Base-by-base conservation (phyloP, 2,329 filamentous ascomycete species). In the Penicillium sclerotiorum region DNA sequence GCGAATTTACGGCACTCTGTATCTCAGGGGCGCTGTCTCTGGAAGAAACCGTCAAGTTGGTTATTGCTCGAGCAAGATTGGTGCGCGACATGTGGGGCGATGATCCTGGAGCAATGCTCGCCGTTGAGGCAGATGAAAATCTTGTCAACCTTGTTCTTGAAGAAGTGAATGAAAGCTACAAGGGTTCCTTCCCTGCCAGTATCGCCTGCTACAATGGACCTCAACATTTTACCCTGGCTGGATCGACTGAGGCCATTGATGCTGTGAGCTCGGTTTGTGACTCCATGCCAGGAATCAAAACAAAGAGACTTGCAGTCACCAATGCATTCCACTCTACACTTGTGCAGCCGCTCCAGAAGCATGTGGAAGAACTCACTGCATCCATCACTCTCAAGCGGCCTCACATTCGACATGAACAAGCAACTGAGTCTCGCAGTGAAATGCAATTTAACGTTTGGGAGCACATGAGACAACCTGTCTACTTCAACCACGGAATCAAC, bases 151-250 rank as follows among this genome's bases (percentile, higher is more conserved):
- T n/a, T 62, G 25, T 55, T 65, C 13, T 37, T 9, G 15, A 8
- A 8, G 15, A 18, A 9, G 35, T 13, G 8, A 21, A 21, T 11
- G 7, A 5, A 37, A 9, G 11, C 50, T 52, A 45, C 2, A 47
- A 49, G 0, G 55, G 15, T 7, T 3, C 70, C 2, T 5, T 33
- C 7, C 7, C n/a, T 33, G 53, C 64, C 1, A 57, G 50, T 1
- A 74, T 81, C 27, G 79, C 79, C 0, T 81, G 78, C 56, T 76
- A 66, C 58, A 80, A 79, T 39, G 73, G 76, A 0, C 73, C 73
- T 0, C 56, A 49, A 2, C 76, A 65, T 50, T 73, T 75, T 55
- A 74, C 73, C 0, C 22, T 81, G 3, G 73, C 73, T 2, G 77
- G 77, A 0, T 58, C 68, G 0, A 49, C 59, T 0, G 28, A 39